Base-by-base conservation (phyloP, 2,329 filamentous ascomycete species). In the Penicillium sp. region DNA sequence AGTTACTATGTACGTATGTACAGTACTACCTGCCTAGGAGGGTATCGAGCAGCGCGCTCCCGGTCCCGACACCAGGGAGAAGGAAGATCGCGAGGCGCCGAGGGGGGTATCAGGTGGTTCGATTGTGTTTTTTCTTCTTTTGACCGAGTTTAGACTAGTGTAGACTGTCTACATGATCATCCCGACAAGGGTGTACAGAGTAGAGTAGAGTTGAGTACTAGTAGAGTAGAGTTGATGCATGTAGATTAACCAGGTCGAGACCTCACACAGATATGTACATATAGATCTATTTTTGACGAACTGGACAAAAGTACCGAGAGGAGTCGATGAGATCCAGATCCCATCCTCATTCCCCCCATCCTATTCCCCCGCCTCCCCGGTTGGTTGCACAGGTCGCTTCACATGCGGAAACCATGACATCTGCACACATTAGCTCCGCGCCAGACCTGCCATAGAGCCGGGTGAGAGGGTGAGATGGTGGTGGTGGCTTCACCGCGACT, bases 321-420 rank as follows among this genome's bases (percentile, higher is more conserved):
- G 26, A 42, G 24, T 42, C 39, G 39, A 42, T 42, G 39, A 42
- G 39, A 42, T 42, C 39, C 39, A 42, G 39, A 42, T 42, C 39
- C 17, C n/a, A 27, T 21, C 24, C 26, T 21, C 30, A 18, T 29
- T 29, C 27, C 17, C 9, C 18, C 21, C 7, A 18, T 29, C 26
- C 18, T 24, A 26, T 26, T n/a, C n/a, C 23, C 24, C 36, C 33
- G 5, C 10, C 24, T 27, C 24, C 10, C 24, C 29, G 39, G 41
- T 37, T 37, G 21, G 26, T 39, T 47, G 59, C 60, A 58, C 50
- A 58, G 59, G 26, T 58, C 61, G 58, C 60, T 58, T 49, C 56
- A 60, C 61, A 61, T 58, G 61, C 40, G 46, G 39, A 54, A 40
- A 37, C 42, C 30, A 58, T 63, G 58, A 58, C 54, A 59, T 60